These are phyloP conservation scores for Metschnikowia lachancei DNA, from an alignment of 805 yeast species.

Conservation along the genomic window DNA sequence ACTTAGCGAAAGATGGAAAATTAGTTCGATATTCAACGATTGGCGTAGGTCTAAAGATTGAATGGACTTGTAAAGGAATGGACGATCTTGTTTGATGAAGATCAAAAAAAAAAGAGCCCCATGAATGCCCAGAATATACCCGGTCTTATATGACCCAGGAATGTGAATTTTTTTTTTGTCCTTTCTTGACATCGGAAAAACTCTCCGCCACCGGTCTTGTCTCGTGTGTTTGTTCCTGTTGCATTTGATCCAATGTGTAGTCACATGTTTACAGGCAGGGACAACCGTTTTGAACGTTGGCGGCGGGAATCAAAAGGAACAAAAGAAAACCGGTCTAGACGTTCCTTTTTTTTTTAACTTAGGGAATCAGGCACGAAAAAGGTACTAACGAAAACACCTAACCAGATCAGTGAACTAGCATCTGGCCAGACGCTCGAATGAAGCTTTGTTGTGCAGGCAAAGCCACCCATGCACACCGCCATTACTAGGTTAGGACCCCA, in stretches of 20 bases:
- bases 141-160: conserved; percentile 4
- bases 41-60: background rate
- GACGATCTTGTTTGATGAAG: conserved; percentile 1
- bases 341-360: too few relatives aligned
- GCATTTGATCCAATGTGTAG: background rate
- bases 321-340: conserved; percentile 5
- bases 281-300: background rate
- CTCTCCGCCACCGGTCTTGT: too few relatives aligned
- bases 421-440: background rate
- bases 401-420: too few relatives aligned
- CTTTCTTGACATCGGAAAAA: too few relatives aligned
- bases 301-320: background rate
- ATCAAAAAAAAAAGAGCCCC: background rate
- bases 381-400: too few relatives aligned
- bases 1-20: too few relatives aligned
- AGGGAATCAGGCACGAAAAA: background rate
- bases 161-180: background rate
- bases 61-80: too few relatives aligned
- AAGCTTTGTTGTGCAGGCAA: too few relatives aligned
- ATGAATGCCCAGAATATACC: background rate
- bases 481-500: background rate
- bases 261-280: background rate
- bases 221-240: too few relatives aligned
- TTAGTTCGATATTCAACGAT: background rate
- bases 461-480: too few relatives aligned